Evolutionary conservation across 2,329 filamentous ascomycete species (phyloP).

Genomic region (Hypoxylon sp.): DNA sequence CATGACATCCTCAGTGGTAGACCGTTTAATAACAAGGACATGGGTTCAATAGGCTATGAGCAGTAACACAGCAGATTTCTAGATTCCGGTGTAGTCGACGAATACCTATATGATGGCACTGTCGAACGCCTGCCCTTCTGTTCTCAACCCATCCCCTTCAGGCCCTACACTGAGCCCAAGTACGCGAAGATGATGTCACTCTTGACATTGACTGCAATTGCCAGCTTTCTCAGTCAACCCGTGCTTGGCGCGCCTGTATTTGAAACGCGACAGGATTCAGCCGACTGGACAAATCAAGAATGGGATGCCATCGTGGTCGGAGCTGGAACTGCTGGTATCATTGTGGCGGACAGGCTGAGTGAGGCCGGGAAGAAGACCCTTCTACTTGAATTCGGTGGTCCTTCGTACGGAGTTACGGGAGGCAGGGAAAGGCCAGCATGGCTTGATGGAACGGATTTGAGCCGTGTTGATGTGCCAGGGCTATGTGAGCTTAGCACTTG

Average conservation of each 20-base stretch:
- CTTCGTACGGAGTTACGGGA: slow-evolving; percentile 65
- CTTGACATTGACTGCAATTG: slow-evolving; percentile 21
- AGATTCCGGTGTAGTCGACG: slow-evolving; percentile 5
- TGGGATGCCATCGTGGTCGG: slow-evolving; percentile 62
- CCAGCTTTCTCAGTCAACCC: slow-evolving; percentile 26
- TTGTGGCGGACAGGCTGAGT: slow-evolving; percentile 66
- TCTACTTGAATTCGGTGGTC: slow-evolving; percentile 66
- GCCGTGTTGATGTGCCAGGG: slow-evolving; percentile 68
- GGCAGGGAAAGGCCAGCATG: slow-evolving; percentile 63
- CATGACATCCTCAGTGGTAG: slow-evolving; percentile 4
- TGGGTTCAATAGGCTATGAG: slow-evolving; percentile 35
- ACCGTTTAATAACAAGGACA: slow-evolving; percentile 14
- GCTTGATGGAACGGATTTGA: slow-evolving; percentile 63
- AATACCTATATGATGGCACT: slow-evolving; percentile 33
- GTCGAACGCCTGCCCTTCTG: neutral
- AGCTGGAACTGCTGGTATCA: slow-evolving; percentile 68
- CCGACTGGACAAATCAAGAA: slow-evolving; percentile 49
- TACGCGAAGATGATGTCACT: slow-evolving; percentile 41
- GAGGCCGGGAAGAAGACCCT: slow-evolving; percentile 67
- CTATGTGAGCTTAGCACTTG: slow-evolving; percentile 57
- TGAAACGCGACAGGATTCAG: slow-evolving; percentile 18
- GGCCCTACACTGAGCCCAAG: neutral
- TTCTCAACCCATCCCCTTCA: neutral
- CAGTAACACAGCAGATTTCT: neutral
- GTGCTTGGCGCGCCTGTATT: slow-evolving; percentile 37